These are phyloP conservation scores for Coniochaeta hoffmannii DNA, from an alignment of 2,329 filamentous ascomycete species.

Conservation along the genomic window DNA sequence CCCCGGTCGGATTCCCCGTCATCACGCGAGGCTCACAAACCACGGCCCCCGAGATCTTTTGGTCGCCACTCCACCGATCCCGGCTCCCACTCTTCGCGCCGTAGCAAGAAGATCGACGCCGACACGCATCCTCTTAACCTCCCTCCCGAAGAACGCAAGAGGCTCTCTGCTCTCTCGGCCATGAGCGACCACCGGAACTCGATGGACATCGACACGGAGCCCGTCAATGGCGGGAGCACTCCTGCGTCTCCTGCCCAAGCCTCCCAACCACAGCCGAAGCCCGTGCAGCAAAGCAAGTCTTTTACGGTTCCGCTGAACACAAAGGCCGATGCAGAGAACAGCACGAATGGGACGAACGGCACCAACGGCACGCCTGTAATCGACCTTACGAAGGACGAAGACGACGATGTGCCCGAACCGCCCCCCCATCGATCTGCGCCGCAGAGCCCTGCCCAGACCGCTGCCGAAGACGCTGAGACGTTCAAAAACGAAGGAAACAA, in stretches of 20 bases:
- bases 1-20: conserved; percentile 21
- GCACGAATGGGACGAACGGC: conserved; percentile 25
- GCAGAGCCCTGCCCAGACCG: conserved; percentile 46
- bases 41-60: conserved; percentile 32
- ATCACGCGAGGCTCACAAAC: conserved; percentile 23
- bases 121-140: conserved; percentile 85
- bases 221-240: conserved; percentile 32
- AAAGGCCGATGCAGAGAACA: background rate
- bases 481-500: conserved; percentile 94
- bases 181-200: conserved; percentile 52
- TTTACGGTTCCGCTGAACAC: conserved; percentile 40
- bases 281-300: conserved; percentile 25
- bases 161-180: conserved; percentile 59
- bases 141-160: conserved; percentile 79
- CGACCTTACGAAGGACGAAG: conserved; percentile 26
- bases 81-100: conserved; percentile 30
- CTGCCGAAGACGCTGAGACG: conserved; percentile 72
- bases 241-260: conserved; percentile 42
- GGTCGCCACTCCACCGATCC: conserved; percentile 41
- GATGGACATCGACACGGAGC: conserved; percentile 72
- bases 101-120: conserved; percentile 51
- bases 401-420: conserved; percentile 53
- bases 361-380: conserved; percentile 30
- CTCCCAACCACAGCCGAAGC: conserved; percentile 24
- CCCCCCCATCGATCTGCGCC: conserved; percentile 65